phyloP scores from a whole-genome alignment of 164 flowering plant genomes.

The Magnolia changhungtana region DNA sequence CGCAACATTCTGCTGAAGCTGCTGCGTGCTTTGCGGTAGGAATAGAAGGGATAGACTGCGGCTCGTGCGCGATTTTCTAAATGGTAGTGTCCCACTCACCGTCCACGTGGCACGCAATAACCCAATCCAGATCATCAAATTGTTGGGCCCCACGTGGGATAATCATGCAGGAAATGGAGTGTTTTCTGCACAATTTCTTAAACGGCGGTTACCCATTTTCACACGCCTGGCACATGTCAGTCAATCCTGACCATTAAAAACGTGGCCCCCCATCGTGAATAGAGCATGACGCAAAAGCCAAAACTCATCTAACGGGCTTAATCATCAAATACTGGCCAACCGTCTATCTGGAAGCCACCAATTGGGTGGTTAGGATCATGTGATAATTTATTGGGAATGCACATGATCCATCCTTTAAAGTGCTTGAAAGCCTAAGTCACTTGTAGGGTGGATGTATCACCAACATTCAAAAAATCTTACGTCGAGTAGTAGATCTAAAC shows the following conservation, averaged over 20 bases:
- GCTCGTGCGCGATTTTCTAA: background rate
- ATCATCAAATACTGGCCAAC: too few species aligned
- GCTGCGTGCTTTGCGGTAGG: background rate
- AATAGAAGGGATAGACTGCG: background rate
- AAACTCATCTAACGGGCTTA: too few species aligned
- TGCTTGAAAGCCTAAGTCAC: too few species aligned
- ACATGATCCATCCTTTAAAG: too few species aligned
- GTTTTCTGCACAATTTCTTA: background rate
- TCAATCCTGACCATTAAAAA: background rate
- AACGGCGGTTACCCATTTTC: background rate
- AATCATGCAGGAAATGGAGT: background rate
- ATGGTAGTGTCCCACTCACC: background rate
- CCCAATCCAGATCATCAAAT: background rate
- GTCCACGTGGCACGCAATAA: background rate
- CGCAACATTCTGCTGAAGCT: background rate
- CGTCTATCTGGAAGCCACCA: too few species aligned
- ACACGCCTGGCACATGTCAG: background rate
- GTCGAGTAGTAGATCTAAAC: too few species aligned
- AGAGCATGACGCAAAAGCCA: background rate
- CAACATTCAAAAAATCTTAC: too few species aligned
- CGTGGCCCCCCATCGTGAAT: background rate
- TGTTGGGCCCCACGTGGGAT: background rate
- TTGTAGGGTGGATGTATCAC: too few species aligned
- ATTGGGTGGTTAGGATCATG: too few species aligned
- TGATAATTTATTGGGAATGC: too few species aligned